Base-by-base conservation (phyloP, 208 protist species). In the Wallacemonas sp. region DNA sequence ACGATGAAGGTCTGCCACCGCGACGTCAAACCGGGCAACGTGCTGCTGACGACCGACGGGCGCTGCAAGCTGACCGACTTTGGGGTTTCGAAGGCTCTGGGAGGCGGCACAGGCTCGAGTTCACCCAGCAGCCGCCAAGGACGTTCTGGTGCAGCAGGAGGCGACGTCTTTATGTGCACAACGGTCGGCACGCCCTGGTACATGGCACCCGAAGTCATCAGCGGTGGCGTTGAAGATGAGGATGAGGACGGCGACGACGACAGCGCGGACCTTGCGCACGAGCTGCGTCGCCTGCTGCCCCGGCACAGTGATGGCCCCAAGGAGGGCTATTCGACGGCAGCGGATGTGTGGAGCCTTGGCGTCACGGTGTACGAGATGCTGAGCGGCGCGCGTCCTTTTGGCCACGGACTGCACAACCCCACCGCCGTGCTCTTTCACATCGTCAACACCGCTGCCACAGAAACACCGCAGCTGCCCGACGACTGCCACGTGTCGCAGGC, bases 191-290 rank as follows among this genome's bases (percentile, higher is more conserved):
- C 94, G 33, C 89, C 91, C 44, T 94, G 84, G 86, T 97, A 95
- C 74, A 98, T 98, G 87, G 91, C 94, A 1, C 94, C 94, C 1
- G 94, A 98, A 68, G 88, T 97, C 1, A 82, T 97, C 16, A 75
- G 79, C 50, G 84, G 83, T 14, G 79, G 71, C 12, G 70, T 61
- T 0, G 73, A 79, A 0, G 81, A 83, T 1, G 77, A 88, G 3
- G 65, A 75, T 14, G 78, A 83, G 0, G 5, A 4, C 31, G 41
- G 10, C 4, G 26, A 23, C 29, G 39, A 39, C 11, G 42, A 12
- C 28, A 23, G 31, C 18, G 10, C 23, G 14, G 70, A 70, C 11
- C 74, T 72, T 12, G 57, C 62, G 10, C 63, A 41, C 0, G 33
- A 48, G 64, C 44, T 62, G 20, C 38, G 50, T 31, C 26, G 32